These are phyloP conservation scores for Cyclocybe aegerita DNA, from an alignment of 768 basidiomycete genomes.

Conservation along the genomic window DNA sequence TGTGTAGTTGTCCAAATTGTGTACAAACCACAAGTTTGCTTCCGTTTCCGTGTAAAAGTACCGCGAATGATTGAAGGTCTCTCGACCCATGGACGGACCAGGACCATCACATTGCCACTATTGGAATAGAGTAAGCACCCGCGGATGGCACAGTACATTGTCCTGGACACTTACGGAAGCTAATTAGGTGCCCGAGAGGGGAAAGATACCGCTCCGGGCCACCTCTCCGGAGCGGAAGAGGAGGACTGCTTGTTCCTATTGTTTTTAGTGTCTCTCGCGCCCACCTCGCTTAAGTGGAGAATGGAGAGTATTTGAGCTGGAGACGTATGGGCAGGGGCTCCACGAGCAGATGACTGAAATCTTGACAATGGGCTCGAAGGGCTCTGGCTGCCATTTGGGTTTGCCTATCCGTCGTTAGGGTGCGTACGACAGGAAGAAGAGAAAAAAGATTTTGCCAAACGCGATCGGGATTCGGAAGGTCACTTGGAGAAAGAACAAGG, in stretches of 20 bases:
- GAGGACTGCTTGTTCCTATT: background rate
- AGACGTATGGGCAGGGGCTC: background rate
- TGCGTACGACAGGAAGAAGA: background rate
- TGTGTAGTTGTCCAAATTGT: too few species aligned
- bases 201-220: background rate
- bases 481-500: too few species aligned
- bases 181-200: background rate
- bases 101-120: too few species aligned
- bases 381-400: too few species aligned
- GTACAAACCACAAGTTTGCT: too few species aligned
- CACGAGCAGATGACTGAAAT: too few species aligned
- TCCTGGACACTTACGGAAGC: background rate
- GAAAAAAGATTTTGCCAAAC: slow-evolving; percentile 12
- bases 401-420: slow-evolving; percentile 8
- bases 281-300: slow-evolving; percentile 9
- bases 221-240: background rate
- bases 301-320: slow-evolving; percentile 4
- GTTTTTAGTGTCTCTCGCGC: background rate
- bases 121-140: too few species aligned
- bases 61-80: too few species aligned
- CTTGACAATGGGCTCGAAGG: too few species aligned
- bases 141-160: background rate
- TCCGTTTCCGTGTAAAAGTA: too few species aligned
- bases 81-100: too few species aligned
- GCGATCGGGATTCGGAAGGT: too few species aligned